Conservation (phyloP, 768 basidiomycete species). For the Cystobasidium tubakii region DNA sequence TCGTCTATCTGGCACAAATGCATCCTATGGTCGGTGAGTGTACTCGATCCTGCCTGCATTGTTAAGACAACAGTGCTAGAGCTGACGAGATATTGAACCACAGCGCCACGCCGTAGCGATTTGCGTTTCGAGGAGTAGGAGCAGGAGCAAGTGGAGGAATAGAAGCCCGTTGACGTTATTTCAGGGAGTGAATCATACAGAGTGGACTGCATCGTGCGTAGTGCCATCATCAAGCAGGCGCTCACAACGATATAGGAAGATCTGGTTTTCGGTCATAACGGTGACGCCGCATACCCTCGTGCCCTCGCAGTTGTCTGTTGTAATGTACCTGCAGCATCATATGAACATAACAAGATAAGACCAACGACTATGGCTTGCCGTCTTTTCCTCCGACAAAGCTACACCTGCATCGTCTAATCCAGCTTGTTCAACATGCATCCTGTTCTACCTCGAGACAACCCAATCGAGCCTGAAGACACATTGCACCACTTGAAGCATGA, state of each 20-base stretch:
- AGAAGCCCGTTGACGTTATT: no score
- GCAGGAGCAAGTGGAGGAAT: not conserved
- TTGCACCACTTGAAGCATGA: not conserved
- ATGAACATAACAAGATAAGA: not conserved
- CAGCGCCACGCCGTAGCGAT: conserved; percentile 22
- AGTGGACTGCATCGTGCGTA: no score
- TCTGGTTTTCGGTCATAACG: not conserved
- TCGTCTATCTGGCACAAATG: conserved; percentile 26
- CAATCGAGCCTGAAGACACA: not conserved
- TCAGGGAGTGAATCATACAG: no score
- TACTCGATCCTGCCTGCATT: not conserved
- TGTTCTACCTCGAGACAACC: not conserved
- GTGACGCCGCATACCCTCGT: no score
- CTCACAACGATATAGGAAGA: not conserved
- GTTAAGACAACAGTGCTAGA: not conserved
- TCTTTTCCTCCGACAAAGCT: no score
- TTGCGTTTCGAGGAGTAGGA: conserved; percentile 22
- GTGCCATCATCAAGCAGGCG: no score
- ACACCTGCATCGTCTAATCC: no score
- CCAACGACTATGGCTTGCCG: no score
- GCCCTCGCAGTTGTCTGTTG: not conserved
- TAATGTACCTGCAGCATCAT: not conserved
- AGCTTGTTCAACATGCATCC: no score
- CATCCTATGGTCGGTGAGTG: conserved; percentile 30
- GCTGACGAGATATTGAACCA: not conserved